A percentile compares a stretch with the other conserved stretches of the same genome.
Conservation (phyloP, 208 protist genomes). For the Leishmania tarentolae region DNA sequence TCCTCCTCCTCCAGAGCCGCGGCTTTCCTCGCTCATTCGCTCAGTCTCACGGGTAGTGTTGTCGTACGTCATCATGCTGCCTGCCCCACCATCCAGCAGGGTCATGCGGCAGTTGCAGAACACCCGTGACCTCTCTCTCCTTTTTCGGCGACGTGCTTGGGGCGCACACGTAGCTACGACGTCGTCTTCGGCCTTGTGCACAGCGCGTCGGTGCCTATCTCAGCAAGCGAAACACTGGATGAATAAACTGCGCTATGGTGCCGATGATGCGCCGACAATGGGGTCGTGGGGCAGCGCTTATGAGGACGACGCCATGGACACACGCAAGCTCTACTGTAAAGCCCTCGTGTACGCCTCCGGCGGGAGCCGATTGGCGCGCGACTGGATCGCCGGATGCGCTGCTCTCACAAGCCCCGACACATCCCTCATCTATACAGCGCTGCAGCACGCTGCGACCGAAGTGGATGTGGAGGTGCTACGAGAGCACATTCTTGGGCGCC, state of each 20-base stretch:
- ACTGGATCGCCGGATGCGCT: slow-evolving; percentile 80
- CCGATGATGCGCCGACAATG: slow-evolving; percentile 47
- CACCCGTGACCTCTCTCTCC: background rate
- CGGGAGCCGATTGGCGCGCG: slow-evolving; percentile 61
- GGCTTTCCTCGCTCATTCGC: too few relatives aligned
- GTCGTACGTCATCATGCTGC: background rate
- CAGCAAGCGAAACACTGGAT: slow-evolving; percentile 50
- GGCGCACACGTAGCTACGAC: background rate
- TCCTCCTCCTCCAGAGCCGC: background rate
- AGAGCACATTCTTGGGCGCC: slow-evolving; percentile 41
- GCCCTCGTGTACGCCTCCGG: slow-evolving; percentile 74
- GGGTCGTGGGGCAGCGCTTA: slow-evolving; percentile 41
- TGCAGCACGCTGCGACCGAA: slow-evolving; percentile 66
- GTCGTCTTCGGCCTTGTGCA: slow-evolving; percentile 3
- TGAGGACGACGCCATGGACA: slow-evolving; percentile 39
- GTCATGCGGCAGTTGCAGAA: background rate
- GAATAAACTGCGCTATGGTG: slow-evolving; percentile 56
- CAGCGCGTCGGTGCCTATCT: slow-evolving; percentile 22
- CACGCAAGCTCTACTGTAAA: slow-evolving; percentile 80
- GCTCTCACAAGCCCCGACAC: slow-evolving; percentile 49
- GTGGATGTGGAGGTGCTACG: slow-evolving; percentile 58
- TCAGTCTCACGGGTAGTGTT: background rate
- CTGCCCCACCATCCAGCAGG: slow-evolving; percentile 1
- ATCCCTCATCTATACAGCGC: slow-evolving; percentile 58
- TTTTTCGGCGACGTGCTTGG: background rate